These are phyloP conservation scores for Daldinia vernicosa DNA, from an alignment of 495 filamentous ascomycete genomes.

Conservation along the genomic window DNA sequence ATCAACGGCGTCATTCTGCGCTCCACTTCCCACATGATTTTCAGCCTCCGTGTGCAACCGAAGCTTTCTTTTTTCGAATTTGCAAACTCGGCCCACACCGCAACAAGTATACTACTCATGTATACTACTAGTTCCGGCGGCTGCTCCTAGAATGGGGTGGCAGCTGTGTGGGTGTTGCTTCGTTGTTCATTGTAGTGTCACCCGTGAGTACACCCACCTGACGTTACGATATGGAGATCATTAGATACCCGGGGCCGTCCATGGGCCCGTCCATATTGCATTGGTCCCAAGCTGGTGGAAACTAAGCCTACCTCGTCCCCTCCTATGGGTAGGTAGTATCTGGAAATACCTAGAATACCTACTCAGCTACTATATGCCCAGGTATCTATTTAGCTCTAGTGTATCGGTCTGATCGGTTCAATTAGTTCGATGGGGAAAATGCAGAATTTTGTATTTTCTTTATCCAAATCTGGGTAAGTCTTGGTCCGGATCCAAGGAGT, in stretches of 20 bases:
- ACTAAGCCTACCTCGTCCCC: not conserved
- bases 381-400: constrained; percentile 20
- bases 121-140: constrained; percentile 6
- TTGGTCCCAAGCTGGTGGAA: constrained; percentile 26
- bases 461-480: constrained; percentile 5
- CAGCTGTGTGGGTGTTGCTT: constrained; percentile 1
- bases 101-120: constrained; percentile 5
- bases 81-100: constrained; percentile 11
- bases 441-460: constrained; percentile 29
- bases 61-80: constrained; percentile 14
- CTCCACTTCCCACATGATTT: constrained; percentile 44
- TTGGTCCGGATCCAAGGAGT: constrained; percentile 10
- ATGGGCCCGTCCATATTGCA: not conserved
- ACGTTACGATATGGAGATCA: constrained; percentile 10
- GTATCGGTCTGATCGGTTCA: constrained; percentile 15
- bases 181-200: constrained; percentile 14
- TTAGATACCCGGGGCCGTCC: constrained; percentile 14
- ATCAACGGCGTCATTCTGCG: constrained; percentile 17
- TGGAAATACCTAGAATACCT: not conserved
- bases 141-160: constrained; percentile 17
- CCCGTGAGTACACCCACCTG: constrained; percentile 26
- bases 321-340: constrained; percentile 21
- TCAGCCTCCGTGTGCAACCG: constrained; percentile 46
- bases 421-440: constrained; percentile 24
- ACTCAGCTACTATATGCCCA: no score